Percentiles rank a stretch among this genome's conserved stretches.
Evolutionary conservation across 2,329 filamentous ascomycete genomes (phyloP).

Genomic region (Blumeriella jaapii): DNA sequence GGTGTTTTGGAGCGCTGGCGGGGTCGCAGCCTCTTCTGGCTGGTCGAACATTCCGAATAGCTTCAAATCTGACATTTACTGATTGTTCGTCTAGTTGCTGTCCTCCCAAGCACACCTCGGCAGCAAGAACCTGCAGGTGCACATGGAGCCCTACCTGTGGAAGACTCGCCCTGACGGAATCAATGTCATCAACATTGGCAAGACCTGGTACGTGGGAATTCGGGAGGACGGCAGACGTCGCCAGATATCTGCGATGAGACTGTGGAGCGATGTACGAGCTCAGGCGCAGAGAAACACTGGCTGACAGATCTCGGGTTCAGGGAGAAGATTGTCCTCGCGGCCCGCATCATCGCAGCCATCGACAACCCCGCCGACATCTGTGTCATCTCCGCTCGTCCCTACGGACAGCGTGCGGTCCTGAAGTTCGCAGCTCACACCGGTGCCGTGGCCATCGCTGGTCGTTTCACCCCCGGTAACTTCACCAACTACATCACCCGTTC

Average conservation of each 20-base stretch:
- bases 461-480: constrained; percentile 99
- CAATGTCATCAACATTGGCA: constrained; percentile 99
- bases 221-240: not conserved
- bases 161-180: constrained; percentile 98
- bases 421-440: constrained; percentile 99
- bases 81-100: too few relatives aligned
- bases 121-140: constrained; percentile 95
- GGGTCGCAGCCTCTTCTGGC: too few relatives aligned
- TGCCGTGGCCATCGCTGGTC: constrained; percentile 94
- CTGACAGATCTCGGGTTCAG: constrained; percentile 36
- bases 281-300: constrained; percentile 1
- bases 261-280: not conserved
- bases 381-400: constrained; percentile 98
- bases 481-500: constrained; percentile 99
- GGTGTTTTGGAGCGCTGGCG: too few relatives aligned
- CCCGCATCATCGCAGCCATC: constrained; percentile 95
- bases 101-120: constrained; percentile 94
- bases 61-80: too few relatives aligned
- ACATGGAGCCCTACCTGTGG: constrained; percentile 85
- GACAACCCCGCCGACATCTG: constrained; percentile 99
- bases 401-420: constrained; percentile 97
- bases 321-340: constrained; percentile 99
- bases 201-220: constrained; percentile 72
- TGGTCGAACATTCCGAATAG: too few relatives aligned
- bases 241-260: too few relatives aligned